Evolutionary conservation across 2,329 filamentous ascomycete species (phyloP), one percentile per base, ranked within the genome.

Genomic region (Alternaria sp.): DNA sequence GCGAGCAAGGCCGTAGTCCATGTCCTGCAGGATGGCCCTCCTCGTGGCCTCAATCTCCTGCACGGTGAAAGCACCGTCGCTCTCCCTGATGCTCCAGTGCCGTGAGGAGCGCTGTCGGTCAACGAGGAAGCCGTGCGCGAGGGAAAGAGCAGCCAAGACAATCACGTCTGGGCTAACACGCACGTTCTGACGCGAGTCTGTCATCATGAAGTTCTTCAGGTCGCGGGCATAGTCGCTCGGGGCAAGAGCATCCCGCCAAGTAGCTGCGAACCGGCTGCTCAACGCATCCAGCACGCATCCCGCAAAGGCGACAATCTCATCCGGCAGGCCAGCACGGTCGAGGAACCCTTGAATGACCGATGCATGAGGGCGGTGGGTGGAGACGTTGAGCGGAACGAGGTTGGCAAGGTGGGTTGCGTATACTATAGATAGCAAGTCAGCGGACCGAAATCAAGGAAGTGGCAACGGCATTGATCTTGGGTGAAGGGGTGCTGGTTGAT

Each of bases 271-370:
- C 36, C 70, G 73, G 25, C 63, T 62, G 28, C 74, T 77, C 44
- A 81, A 66, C 1, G 73, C 70, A 60, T 81, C 78, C 15, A 81
- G 72, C 49, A 81, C 71, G 54, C 79, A 81, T 2, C 75, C 78
- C 13, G 78, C 72, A 63, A 80, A 79, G 26, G 76, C 79, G 50
- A 81, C 62, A 19, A 77, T 73, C 54, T 80, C 76, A 45, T 75
- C 67, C 3, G 79, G 73, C 50, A 80, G 71, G 6, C 68, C 63
- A 28, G 77, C 74, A 49, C 78, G 71, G 25, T 66, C 65, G 52
- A 81, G 68, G 54, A 76, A 77, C 4, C 66, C 68, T 23, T 69
- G 49, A 56, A 81, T 74, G 43, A 66, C 61, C 5, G 72, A 57
- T 28, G 69, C 62, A 45, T 72, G 74, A 25, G 77, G 71, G 6